phyloP scores from a whole-genome alignment of 192 early-diverging fungal species.

The Coemansia sp. region DNA sequence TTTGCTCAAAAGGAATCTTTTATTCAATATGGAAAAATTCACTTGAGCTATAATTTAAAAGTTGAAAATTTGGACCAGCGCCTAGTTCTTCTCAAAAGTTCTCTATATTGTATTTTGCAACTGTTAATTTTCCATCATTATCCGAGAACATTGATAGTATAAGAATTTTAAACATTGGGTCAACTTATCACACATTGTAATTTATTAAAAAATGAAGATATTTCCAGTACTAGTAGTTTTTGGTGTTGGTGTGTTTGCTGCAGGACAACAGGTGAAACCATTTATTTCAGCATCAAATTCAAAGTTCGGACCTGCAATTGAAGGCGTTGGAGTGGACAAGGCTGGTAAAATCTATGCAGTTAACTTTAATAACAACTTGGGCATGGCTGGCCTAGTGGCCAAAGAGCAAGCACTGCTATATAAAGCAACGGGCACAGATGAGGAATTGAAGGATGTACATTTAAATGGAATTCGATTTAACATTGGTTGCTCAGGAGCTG shows the following conservation, averaged over 20 bases:
- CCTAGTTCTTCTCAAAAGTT: too few relatives aligned
- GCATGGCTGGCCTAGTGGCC: conserved; percentile 12
- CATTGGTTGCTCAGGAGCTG: conserved; percentile 16
- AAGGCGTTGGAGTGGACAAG: conserved; percentile 56
- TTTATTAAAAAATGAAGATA: background rate
- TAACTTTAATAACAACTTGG: conserved; percentile 31
- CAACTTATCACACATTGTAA: background rate
- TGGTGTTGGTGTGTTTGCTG: background rate
- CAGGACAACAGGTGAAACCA: background rate
- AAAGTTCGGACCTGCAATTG: conserved; percentile 54
- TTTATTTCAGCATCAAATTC: conserved; percentile 6
- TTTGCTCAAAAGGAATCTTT: too few relatives aligned
- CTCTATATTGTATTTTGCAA: too few relatives aligned
- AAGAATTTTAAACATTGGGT: background rate
- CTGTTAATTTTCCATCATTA: background rate
- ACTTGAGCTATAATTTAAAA: too few relatives aligned
- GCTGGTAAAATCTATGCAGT: conserved; percentile 55
- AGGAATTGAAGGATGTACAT: conserved; percentile 6
- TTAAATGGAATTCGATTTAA: conserved; percentile 57
- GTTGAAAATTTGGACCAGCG: too few relatives aligned
- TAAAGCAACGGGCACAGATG: conserved; percentile 11
- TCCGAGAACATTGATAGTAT: background rate
- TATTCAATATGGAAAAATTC: too few relatives aligned
- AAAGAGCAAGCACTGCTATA: conserved; percentile 26
- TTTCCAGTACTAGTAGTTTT: background rate